Conservation (phyloP, 192 early-diverging fungal species). For the Backusella tuberculispora region DNA sequence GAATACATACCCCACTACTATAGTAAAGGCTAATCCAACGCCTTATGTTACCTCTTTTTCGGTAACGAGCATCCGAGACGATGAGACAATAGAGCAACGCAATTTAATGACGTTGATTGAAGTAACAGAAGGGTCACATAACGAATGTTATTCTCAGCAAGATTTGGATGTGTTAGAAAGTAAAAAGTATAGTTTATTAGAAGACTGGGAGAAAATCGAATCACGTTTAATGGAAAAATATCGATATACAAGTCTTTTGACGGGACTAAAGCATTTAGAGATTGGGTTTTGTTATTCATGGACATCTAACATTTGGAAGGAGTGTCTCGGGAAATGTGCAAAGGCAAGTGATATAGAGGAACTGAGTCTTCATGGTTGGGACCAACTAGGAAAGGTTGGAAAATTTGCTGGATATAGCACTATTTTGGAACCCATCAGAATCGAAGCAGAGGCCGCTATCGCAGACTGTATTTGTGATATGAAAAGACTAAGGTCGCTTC, state of each 20-base stretch:
- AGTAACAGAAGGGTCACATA: neutral
- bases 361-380: constrained; percentile 17
- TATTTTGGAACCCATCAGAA: constrained; percentile 6
- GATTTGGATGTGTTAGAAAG: constrained; percentile 9
- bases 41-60: neutral
- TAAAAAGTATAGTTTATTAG: neutral
- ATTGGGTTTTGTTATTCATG: constrained; percentile 22
- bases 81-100: constrained; percentile 8
- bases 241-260: neutral
- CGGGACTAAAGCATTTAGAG: neutral
- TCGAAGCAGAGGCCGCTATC: constrained; percentile 9
- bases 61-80: neutral
- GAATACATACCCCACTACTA: neutral
- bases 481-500: neutral
- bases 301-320: constrained; percentile 10
- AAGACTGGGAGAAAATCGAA: neutral
- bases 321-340: neutral
- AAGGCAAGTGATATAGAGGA: neutral
- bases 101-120: neutral
- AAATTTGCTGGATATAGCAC: neutral
- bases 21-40: neutral
- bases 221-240: constrained; percentile 1
- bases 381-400: constrained; percentile 13
- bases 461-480: neutral
- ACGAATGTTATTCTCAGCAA: constrained; percentile 3